Evolutionary conservation across 257 asterid species (phyloP).

Genomic region (Primulina eburnea): DNA sequence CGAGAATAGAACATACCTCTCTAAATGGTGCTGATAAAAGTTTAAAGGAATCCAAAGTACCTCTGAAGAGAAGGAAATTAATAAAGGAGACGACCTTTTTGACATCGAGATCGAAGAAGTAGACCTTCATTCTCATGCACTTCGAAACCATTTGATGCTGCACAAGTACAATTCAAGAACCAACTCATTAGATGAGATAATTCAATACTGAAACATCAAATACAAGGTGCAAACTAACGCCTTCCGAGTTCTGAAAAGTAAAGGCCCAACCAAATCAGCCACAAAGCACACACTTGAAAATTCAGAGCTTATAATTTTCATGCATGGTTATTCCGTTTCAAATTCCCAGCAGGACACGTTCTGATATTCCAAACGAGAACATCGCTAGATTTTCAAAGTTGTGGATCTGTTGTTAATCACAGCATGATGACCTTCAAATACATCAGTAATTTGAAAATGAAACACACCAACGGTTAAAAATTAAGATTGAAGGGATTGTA

Average conservation of each 20-base stretch:
- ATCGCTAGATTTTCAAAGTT: not conserved
- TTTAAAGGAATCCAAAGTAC: slow-evolving; percentile 38
- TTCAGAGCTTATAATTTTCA: not conserved
- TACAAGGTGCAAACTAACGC: slow-evolving; percentile 5
- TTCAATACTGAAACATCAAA: slow-evolving; percentile 15
- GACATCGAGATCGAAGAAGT: not conserved
- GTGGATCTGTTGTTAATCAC: not conserved
- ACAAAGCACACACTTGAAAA: not conserved
- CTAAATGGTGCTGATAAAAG: slow-evolving; percentile 8
- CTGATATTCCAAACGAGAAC: not conserved
- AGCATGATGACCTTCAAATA: not conserved
- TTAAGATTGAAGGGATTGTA: slow-evolving; percentile 5
- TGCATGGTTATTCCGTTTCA: too few relatives aligned
- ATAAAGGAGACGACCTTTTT: slow-evolving; percentile 41
- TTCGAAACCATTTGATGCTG: slow-evolving; percentile 48
- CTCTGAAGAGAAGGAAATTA: slow-evolving; percentile 60
- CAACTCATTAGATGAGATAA: slow-evolving; percentile 15
- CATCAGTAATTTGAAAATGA: slow-evolving; percentile 4
- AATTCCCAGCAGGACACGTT: not conserved
- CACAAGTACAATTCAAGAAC: slow-evolving; percentile 23
- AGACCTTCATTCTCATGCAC: slow-evolving; percentile 50
- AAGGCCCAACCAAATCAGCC: slow-evolving; percentile 17
- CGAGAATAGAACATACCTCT: not conserved
- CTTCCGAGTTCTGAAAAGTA: slow-evolving; percentile 11
- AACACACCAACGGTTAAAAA: slow-evolving; percentile 6